Base-by-base conservation (phyloP, 2,329 filamentous ascomycete species). In the Dichotomopilus funicola region DNA sequence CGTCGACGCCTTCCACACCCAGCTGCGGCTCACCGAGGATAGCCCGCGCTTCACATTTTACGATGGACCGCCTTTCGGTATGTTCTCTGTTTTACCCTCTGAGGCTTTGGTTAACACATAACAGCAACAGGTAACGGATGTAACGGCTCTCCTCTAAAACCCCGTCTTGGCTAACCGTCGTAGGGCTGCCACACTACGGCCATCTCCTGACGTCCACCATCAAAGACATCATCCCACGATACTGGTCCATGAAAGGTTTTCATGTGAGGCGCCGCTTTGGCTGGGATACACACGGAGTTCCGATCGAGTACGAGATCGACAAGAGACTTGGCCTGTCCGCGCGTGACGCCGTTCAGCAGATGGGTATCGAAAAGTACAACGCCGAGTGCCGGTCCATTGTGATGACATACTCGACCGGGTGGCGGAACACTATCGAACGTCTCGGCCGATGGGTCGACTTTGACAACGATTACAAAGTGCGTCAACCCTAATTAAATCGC, bases 401-500 rank as follows among this genome's bases (percentile, higher is more conserved):
- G 63, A 95, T 96, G 89, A 83, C 88, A 65, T 96, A 88, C 69
- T 84, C 90, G 9, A 72, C 78, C 12, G 92, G 96, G 70, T 97
- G 92, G 92, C 83, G 90, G 65, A 75, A 84, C 60, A 95, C 90
- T 33, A 88, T 96, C 65, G 90, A 95, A 67, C 80, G 92, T 59
- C 74, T 96, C 43, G 92, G 92, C 55, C 86, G 92, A 56, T 97
- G 92, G 92, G 94, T 96, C 65, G 92, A 96, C 72, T 96, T 97
- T 65, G 92, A 96, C 72, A 94, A 95, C 65, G 90, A 96, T 70
- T 96, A 95, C 78, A 96, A 96, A 82, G 85, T 85, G 38, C 10
- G 38, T 46, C 11, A 57, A 62, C 65, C 59, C 63, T 53, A 19
- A 9, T 34, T 38, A 43, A 12, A 40, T 40, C 37, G 37, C 37